Conservation (phyloP, 2,329 filamentous ascomycete genomes). For the Colletotrichum australisinense region DNA sequence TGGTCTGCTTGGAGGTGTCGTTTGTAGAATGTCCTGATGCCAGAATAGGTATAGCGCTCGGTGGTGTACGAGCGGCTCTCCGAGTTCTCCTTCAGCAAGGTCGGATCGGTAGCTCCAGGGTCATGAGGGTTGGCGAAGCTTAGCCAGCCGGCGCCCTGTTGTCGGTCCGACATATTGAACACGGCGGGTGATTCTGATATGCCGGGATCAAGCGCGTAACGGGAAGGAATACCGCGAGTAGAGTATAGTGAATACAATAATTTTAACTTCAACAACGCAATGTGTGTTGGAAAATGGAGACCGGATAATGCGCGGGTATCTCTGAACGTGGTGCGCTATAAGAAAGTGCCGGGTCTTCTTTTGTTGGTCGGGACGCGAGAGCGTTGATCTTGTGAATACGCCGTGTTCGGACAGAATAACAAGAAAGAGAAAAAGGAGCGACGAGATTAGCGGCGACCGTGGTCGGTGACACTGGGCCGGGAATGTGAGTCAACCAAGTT, state of each 20-base stretch:
- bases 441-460: background rate
- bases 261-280: background rate
- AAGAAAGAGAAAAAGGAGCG: background rate
- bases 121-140: slow-evolving; percentile 39
- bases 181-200: background rate
- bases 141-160: slow-evolving; percentile 23
- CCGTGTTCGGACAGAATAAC: background rate
- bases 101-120: slow-evolving; percentile 74
- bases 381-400: background rate
- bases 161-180: slow-evolving; percentile 28
- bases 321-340: slow-evolving; percentile 26
- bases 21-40: slow-evolving; percentile 85
- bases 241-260: background rate
- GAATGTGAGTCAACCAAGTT: slow-evolving; percentile 32
- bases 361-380: background rate
- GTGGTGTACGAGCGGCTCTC: slow-evolving; percentile 79
- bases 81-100: slow-evolving; percentile 83
- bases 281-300: background rate
- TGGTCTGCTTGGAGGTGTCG: slow-evolving; percentile 86
- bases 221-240: background rate
- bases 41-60: slow-evolving; percentile 75
- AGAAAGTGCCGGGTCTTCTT: background rate
- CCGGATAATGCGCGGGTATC: slow-evolving; percentile 30
- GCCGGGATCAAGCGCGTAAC: background rate
- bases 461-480: slow-evolving; percentile 9